These are phyloP conservation scores for Termitomyces heimii DNA, from an alignment of 768 basidiomycete genomes.

Conservation along the genomic window DNA sequence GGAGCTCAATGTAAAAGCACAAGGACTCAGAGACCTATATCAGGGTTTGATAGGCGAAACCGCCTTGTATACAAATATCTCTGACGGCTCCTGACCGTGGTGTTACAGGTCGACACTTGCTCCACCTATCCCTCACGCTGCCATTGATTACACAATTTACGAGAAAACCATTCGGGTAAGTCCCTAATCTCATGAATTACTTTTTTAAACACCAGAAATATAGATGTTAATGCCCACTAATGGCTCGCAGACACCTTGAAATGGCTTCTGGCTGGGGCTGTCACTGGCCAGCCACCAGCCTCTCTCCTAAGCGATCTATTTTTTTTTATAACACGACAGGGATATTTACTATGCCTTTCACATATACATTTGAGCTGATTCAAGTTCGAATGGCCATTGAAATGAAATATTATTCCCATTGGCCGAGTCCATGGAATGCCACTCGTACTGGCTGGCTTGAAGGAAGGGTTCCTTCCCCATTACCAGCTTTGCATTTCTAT, in stretches of 20 bases:
- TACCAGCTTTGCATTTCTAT: slow-evolving; percentile 3
- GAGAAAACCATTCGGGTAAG: slow-evolving; percentile 2
- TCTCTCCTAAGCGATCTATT: background rate
- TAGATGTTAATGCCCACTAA: slow-evolving; percentile 3
- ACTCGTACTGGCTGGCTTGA: background rate
- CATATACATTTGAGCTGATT: slow-evolving; percentile 4
- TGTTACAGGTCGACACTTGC: background rate
- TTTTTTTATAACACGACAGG: background rate
- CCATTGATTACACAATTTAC: slow-evolving; percentile 2
- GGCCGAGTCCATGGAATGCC: background rate
- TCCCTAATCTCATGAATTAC: background rate
- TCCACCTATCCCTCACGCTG: slow-evolving; percentile 1
- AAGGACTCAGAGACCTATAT: slow-evolving; percentile 1
- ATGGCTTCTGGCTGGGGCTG: background rate
- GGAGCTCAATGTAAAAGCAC: background rate
- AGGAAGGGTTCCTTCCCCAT: background rate
- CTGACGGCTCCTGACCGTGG: background rate
- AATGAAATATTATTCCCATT: background rate
- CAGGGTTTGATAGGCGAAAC: background rate
- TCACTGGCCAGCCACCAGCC: background rate
- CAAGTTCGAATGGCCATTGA: slow-evolving; percentile 4
- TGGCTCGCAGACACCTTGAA: background rate
- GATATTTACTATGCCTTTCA: background rate
- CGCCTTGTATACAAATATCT: background rate
- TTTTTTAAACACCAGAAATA: background rate